phyloP scores from a whole-genome alignment of 345 rosid species.

The Sisymbrium altissimum region DNA sequence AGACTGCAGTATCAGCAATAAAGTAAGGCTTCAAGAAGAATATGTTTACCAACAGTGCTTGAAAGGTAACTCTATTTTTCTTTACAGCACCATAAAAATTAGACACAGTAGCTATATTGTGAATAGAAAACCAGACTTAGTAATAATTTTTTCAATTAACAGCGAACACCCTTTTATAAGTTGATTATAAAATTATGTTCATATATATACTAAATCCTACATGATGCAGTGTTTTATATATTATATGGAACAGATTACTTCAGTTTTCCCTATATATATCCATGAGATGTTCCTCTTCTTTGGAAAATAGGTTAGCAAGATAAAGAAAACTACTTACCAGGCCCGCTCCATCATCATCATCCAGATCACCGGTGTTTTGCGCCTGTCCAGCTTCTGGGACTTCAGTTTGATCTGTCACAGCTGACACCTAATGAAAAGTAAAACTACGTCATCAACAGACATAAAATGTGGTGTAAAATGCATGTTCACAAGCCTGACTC shows the following conservation, averaged over 20 bases:
- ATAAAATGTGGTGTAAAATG: constrained; percentile 3
- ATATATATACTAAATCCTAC: not conserved
- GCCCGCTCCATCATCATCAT: constrained; percentile 96
- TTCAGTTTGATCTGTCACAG: constrained; percentile 83
- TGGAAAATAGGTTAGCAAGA: not conserved
- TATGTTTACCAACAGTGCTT: not conserved
- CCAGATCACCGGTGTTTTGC: constrained; percentile 74
- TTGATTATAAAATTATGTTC: not conserved
- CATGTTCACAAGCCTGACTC: not conserved
- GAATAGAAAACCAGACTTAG: not conserved
- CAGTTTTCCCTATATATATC: constrained; percentile 3
- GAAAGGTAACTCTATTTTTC: not conserved
- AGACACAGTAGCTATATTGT: not conserved
- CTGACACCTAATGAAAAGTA: constrained; percentile 62
- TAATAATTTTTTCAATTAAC: not conserved
- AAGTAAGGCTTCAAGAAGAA: constrained; percentile 1
- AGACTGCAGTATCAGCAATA: constrained; percentile 49
- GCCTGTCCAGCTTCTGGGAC: constrained; percentile 49
- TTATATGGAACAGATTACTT: not conserved
- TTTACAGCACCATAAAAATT: not conserved
- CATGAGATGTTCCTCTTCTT: constrained; percentile 5
- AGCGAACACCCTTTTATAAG: not conserved
- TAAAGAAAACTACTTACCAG: constrained; percentile 59
- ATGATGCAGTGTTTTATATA: not conserved
- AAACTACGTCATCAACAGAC: constrained; percentile 3